Conservation (phyloP, 2,329 filamentous ascomycete species). For the Fusarium lyarnte region DNA sequence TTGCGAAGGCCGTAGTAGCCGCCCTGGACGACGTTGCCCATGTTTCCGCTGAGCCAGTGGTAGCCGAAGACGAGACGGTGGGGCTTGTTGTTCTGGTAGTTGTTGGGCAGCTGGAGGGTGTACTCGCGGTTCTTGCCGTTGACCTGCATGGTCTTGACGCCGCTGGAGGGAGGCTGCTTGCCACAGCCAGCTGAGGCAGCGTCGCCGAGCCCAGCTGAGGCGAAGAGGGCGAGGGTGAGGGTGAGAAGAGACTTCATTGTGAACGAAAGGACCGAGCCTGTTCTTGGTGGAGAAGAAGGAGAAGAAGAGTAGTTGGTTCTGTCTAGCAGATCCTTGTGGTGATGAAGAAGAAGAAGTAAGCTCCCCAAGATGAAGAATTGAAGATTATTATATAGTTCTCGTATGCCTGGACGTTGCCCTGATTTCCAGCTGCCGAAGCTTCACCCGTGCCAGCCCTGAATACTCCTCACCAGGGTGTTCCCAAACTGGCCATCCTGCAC, state of each 20-base stretch:
- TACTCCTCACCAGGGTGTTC: background rate
- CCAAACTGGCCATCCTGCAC: background rate
- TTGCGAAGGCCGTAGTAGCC: slow-evolving; percentile 53
- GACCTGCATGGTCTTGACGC: slow-evolving; percentile 48
- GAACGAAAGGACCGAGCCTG: background rate
- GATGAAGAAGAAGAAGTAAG: background rate
- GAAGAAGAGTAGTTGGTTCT: slow-evolving; percentile 1
- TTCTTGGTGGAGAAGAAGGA: background rate
- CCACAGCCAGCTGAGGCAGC: slow-evolving; percentile 50
- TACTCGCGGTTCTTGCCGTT: slow-evolving; percentile 47
- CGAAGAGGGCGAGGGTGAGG: slow-evolving; percentile 15
- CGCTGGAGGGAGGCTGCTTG: slow-evolving; percentile 44
- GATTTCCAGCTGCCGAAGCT: background rate
- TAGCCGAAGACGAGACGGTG: slow-evolving; percentile 46
- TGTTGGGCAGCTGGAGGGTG: slow-evolving; percentile 49
- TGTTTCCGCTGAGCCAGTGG: slow-evolving; percentile 54
- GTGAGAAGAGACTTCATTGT: slow-evolving; percentile 13
- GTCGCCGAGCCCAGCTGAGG: slow-evolving; percentile 16
- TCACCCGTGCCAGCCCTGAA: background rate
- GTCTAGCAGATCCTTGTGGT: slow-evolving; percentile 17
- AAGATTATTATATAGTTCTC: background rate
- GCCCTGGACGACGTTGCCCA: slow-evolving; percentile 49
- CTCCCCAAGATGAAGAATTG: background rate
- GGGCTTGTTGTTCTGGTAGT: slow-evolving; percentile 38
- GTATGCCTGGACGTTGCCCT: background rate